Evolutionary conservation across 306 rosid species (phyloP), one percentile per base, ranked within the genome.

Genomic region (Medicago arabica): DNA sequence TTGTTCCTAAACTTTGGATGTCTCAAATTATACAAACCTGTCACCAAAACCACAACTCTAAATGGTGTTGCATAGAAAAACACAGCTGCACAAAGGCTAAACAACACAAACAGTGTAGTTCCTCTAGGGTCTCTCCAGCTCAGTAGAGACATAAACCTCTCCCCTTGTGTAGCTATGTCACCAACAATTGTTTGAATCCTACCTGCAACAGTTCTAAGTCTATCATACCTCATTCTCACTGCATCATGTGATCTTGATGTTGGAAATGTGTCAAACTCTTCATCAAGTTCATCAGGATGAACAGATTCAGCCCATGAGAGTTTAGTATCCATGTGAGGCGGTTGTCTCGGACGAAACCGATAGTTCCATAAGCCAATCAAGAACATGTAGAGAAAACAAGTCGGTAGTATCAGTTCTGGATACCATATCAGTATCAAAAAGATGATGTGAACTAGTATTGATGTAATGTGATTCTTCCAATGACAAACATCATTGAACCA

Each of bases 51-150:
- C 81, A 86, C 96, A 59, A 85, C 90, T 76, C 89, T 81, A 50
- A 93, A 89, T 7, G 97, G 98, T 3, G 91, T 78, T 76, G 65
- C 87, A 18, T 88, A 91, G 12, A 93, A 89, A 59, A 83, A 51
- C 65, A 85, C 87, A 1, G 97, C 89, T 3, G 88, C 85, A 43
- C 88, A 84, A 8, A 93, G 77, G 15, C 97, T 75, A 63, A 93
- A 89, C 68, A 87, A 19, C 17, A 86, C 75, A 74, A 88, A 93
- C 39, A 93, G 69, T 75, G 89, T 80, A 10, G 92, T 89, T 58
- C 93, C 98, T 79, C 96, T 88, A 0, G 93, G 86, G 65, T 93
- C 98, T 85, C 97, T 89, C 97, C 97, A 91, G 50, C 93, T 91
- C 46, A 91, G 79, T 12, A 93, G 71, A 55, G 93, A 89, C 69